Base-by-base conservation (phyloP, 2,329 filamentous ascomycete genomes). In the Penicillium capsulatum region DNA sequence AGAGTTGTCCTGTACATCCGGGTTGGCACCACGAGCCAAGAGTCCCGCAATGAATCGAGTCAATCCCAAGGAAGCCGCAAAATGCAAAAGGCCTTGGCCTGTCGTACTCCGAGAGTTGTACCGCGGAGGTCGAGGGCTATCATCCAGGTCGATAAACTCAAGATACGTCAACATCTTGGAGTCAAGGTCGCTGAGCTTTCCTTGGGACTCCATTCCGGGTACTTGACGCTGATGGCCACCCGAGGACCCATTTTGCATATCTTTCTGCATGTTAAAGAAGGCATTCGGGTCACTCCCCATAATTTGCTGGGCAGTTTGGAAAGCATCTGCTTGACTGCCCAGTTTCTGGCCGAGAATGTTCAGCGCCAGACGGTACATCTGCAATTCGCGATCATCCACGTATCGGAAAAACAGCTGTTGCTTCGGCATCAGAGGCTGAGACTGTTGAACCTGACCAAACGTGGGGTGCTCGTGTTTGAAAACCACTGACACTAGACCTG, bases 1-100 rank as follows among this genome's bases (percentile, higher is more conserved):
- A 34, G 84, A 83, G 47, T 81, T 83, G 59, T 94, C 88, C 39
- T 80, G 77, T 26, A 81, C 70, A 54, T 91, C 81, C 1, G 83
- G 80, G 55, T 84, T 83, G 14, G 86, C 86, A n/a, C 86, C 85
- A 48, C 86, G 77, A 7, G 82, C 84, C 14, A 94, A 70, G 17
- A 94, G 73, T 19, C 82, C 86, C 9, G 84, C 84, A 34, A 85
- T 85, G 48, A 94, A 83, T 32, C 84, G 78, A 47, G 82, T 77
- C 51, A 88, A 76, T 4, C 86, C 86, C 9, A 90, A 68, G 7
- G 84, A 84, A 51, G 81, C 86, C 2, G 85, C 86, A 46, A 90
- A 71, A 55, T 92, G 86, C 45, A 94, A 75, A 75, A 94, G 83
- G 1, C 84, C 88, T 57, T 91, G 85, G 0, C 86, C 86, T 9